Percentiles rank a stretch among this genome's conserved stretches.
Conservation (phyloP, 1,284 basidiomycete genomes). For the Cutaneotrichosporon cavernicola region DNA sequence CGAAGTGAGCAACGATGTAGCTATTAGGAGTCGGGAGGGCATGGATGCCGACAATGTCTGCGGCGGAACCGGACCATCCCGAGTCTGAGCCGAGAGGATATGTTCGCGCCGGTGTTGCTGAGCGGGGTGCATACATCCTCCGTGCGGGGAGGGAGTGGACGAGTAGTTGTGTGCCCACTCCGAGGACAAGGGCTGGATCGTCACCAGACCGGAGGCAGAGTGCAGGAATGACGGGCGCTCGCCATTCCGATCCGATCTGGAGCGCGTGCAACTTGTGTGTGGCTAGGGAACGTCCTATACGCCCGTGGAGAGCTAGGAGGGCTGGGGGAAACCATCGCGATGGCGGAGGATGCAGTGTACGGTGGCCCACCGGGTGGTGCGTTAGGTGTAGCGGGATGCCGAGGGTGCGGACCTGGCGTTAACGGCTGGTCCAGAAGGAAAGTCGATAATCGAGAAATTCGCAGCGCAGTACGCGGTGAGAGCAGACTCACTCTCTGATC, state of each 20-base stretch:
- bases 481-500: constrained; percentile 30
- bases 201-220: constrained; percentile 25
- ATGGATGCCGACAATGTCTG: constrained; percentile 42
- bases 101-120: constrained; percentile 17
- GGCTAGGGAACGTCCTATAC: constrained; percentile 25
- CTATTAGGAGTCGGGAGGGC: constrained; percentile 24
- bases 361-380: constrained; percentile 30
- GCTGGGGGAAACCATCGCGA: constrained; percentile 25
- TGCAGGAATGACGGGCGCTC: constrained; percentile 38
- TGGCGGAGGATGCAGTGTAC: constrained; percentile 28
- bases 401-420: constrained; percentile 31
- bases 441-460: too few relatives aligned
- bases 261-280: constrained; percentile 37
- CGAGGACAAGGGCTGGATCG: constrained; percentile 32
- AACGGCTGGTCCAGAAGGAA: constrained; percentile 5
- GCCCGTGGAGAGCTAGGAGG: constrained; percentile 33
- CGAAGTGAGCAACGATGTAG: constrained; percentile 37
- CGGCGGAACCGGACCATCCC: constrained; percentile 24
- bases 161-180: constrained; percentile 36
- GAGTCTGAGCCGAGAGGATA: constrained; percentile 25
- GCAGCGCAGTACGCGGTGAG: neutral
- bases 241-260: constrained; percentile 44
- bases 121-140: neutral
- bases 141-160: constrained; percentile 33
- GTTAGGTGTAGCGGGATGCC: constrained; percentile 41